phyloP scores from a whole-genome alignment of 495 filamentous ascomycete species.

The Aspergillus olivimuriae region DNA sequence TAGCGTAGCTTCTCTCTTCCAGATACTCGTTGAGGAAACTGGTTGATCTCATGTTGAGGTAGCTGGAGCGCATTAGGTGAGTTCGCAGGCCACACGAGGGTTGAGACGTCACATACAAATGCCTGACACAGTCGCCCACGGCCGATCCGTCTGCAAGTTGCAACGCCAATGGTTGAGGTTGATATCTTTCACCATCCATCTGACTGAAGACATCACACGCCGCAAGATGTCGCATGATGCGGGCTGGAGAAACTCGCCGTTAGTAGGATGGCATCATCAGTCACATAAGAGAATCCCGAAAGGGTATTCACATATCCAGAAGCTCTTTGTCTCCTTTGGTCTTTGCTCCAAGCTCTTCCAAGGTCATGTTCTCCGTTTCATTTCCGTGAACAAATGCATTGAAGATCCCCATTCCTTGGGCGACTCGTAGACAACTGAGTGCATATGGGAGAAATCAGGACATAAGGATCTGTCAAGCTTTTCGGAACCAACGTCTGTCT shows the following conservation, averaged over 20 bases:
- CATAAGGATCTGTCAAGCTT: not conserved
- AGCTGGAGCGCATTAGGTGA: too few species aligned
- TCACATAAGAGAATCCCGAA: not conserved
- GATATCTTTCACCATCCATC: constrained; percentile 3
- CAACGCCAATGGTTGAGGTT: constrained; percentile 11
- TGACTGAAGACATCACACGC: constrained; percentile 9
- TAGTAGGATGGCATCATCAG: not conserved
- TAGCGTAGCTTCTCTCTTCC: constrained; percentile 16
- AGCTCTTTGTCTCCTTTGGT: constrained; percentile 16
- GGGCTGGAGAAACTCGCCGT: constrained; percentile 1
- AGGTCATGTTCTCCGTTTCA: constrained; percentile 6
- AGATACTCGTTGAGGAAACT: constrained; percentile 17
- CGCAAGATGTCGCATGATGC: constrained; percentile 12
- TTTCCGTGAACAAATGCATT: constrained; percentile 10
- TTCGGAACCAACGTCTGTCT: not conserved
- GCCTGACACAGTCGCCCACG: constrained; percentile 9
- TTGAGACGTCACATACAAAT: constrained; percentile 17
- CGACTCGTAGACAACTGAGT: constrained; percentile 6
- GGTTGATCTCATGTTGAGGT: constrained; percentile 10
- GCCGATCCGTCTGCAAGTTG: constrained; percentile 2
- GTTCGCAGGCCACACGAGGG: too few species aligned
- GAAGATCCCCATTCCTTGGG: constrained; percentile 19
- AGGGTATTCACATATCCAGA: constrained; percentile 7
- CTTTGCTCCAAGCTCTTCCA: constrained; percentile 7
- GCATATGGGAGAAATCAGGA: constrained; percentile 1